Base-by-base conservation (phyloP, 1,284 basidiomycete species). In the Sparassis latifolia region DNA sequence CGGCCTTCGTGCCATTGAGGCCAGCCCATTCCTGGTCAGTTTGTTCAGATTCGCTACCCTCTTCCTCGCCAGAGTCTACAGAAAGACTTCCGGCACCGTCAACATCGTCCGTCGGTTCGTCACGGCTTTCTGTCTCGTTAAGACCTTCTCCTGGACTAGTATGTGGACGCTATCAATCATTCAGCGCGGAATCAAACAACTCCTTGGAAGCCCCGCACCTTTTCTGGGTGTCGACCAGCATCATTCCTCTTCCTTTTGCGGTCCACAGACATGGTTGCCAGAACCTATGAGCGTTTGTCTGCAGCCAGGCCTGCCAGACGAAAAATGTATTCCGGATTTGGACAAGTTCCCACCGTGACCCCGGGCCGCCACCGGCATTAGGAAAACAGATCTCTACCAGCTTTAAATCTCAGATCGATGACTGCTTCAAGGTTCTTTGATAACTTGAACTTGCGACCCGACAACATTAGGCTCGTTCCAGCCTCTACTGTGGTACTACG, bases 11-110 rank as follows among this genome's bases (percentile, higher is more conserved):
- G 20, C 38, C 42, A 40, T 45, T 48, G 4, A 64, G 51, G 31
- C 59, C 64, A 30, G 55, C 57, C 61, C 62, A 61, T 20, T 20
- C 20, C 41, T 62, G 54, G 55, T 55, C 55, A 33, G 51, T 47
- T 52, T 45, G 37, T 56, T 45, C 54, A 45, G 51, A 51, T n/a
- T 42, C 42, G 42, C 49, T 43, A n/a, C 20, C 39, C 20, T 42
- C 40, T 33, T 28, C 48, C 40, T 47, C 27, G 10, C 33, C 31
- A 10, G 29, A 35, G 46, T 47, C 46, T 27, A 5, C 33, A 20
- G 5, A 32, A 4, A 42, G 30, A 28, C 37, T 43, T 29, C 5
- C 10, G n/a, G 28, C 30, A 42, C 12, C 35, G 35, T 37, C 35
- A 12, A 37, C 32, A 7, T 20, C 10, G 7, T 33, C 33, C 5